Base-by-base conservation (phyloP, 495 filamentous ascomycete genomes). In the Neurospora tetraspora region DNA sequence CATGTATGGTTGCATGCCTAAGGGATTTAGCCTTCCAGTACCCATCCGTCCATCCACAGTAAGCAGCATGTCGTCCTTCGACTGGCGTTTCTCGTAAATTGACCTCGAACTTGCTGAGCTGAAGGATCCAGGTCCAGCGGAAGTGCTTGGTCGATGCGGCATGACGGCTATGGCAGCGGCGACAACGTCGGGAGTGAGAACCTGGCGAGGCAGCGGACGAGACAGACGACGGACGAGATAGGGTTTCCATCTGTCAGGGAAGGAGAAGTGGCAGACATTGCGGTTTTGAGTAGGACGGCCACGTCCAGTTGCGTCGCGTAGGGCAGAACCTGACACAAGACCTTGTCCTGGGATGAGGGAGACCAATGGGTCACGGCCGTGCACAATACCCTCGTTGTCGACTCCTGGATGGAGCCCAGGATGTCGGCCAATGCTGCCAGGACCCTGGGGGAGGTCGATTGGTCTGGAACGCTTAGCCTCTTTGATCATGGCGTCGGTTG, bases 21-120 rank as follows among this genome's bases (percentile, higher is more conserved):
- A 45, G 18, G 77, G 78, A 18, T 71, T 74, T 65, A 59, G 70
- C 39, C 61, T 71, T 39, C 37, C 71, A 73, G 68, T 73, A 39
- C 78, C 70, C 72, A 74, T 74, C 47, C 73, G 45, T 68, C 71
- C 71, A 36, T 71, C 73, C 71, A 86, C 78, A 70, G 84, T 7
- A 6, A 65, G 53, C 3, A 65, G 82, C 73, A 85, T 77, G 77
- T 88, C 86, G 79, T 87, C 86, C 71, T 82, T 84, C 59, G 85
- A 86, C 38, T 81, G 71, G 68, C 82, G 75, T 70, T 81, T 83
- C 65, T 83, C 81, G 42, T 78, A 80, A 61, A 79, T 78, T 68
- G 73, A 71, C 70, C 65, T 77, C 72, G 39, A 9, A 36, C 40
- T 72, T 36, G 72, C 70, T 34, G 73, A 45, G 53, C 70, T 77